Conservation (phyloP, 768 basidiomycete species). For the Crucibulum laeve region DNA sequence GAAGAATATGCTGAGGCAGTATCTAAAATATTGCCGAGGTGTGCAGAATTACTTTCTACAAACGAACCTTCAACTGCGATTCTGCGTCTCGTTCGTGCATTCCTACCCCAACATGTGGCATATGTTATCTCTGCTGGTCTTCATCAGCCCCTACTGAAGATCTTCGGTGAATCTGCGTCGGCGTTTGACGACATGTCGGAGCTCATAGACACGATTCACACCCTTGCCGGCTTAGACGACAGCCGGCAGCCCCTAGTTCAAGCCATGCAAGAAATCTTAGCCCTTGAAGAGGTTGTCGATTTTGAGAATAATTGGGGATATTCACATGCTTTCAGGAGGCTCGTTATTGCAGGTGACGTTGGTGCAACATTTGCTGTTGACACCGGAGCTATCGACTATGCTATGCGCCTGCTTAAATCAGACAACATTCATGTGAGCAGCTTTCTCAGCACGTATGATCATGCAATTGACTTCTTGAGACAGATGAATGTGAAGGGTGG, state of each 20-base stretch:
- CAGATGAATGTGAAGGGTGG: slow-evolving; percentile 2
- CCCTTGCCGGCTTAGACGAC: slow-evolving; percentile 1
- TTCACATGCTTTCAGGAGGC: slow-evolving; percentile 11
- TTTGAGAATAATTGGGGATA: slow-evolving; percentile 13
- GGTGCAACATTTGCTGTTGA: slow-evolving; percentile 9
- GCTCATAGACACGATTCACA: slow-evolving; percentile 3
- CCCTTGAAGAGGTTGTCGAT: slow-evolving; percentile 8
- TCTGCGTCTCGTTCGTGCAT: neutral
- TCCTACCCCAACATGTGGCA: neutral
- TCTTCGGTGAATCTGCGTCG: slow-evolving; percentile 1
- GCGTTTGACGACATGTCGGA: slow-evolving; percentile 3
- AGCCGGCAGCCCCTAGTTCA: slow-evolving; percentile 6
- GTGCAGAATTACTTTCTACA: neutral
- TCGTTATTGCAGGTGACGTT: slow-evolving; percentile 5
- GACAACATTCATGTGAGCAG: slow-evolving; percentile 13
- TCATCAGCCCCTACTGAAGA: slow-evolving; percentile 4
- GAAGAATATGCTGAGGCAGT: neutral
- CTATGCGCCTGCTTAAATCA: slow-evolving; percentile 8
- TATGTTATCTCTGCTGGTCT: slow-evolving; percentile 3
- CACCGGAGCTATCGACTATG: slow-evolving; percentile 13
- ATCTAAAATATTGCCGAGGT: too few species aligned
- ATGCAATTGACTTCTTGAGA: neutral
- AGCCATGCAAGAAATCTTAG: slow-evolving; percentile 6
- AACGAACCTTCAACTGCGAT: neutral
- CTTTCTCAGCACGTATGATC: neutral